Evolutionary conservation across 2,329 filamentous ascomycete genomes (phyloP), one percentile per base, ranked within the genome.

Genomic region (Macrophomina phaseolina): DNA sequence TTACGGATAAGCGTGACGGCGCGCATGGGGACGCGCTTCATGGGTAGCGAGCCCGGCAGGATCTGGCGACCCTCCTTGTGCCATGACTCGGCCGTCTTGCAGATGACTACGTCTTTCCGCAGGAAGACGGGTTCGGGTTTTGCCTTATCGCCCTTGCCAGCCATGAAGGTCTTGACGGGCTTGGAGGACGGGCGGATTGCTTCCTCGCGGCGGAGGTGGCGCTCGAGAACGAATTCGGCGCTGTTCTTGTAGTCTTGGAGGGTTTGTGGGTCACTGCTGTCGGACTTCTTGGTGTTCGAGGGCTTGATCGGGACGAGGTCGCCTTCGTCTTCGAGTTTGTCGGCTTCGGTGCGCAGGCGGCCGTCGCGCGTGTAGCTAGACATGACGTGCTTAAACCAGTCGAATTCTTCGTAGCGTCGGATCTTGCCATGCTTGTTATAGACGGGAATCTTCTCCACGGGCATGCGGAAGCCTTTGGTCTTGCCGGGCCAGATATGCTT

Each of bases 61-160:
- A 95, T 89, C 32, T 89, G 90, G 11, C 94, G 87, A 0, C 95
- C 95, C 82, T 97, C 94, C 76, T 97, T 97, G 76, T 98, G 95
- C 95, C 95, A 99, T 1, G 92, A 97, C 76, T 99, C 95, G 1
- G 91, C 91, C 34, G 92, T 96, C 78, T 97, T 94, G 76, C 96
- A 97, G 46, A 86, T 84, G 2, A 94, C 88, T 0, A 98, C 88
- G 70, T 98, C 94, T 64, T 87, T 86, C 40, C 94, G 89, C 0
- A 85, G 85, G 75, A 89, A 98, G 0, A 98, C 93, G 0, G 92
- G 89, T 75, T 97, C 93, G 67, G 91, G 87, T 52, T 90, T 90
- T 2, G 86, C 80, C 55, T 90, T 90, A 52, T 88, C 87, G 14
- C 90, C 91, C 78, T 94, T 97, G 9, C 87, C 89, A 55, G 88